phyloP scores from a whole-genome alignment of 2,329 filamentous ascomycete genomes.

The Ceratocystis alfenasii region DNA sequence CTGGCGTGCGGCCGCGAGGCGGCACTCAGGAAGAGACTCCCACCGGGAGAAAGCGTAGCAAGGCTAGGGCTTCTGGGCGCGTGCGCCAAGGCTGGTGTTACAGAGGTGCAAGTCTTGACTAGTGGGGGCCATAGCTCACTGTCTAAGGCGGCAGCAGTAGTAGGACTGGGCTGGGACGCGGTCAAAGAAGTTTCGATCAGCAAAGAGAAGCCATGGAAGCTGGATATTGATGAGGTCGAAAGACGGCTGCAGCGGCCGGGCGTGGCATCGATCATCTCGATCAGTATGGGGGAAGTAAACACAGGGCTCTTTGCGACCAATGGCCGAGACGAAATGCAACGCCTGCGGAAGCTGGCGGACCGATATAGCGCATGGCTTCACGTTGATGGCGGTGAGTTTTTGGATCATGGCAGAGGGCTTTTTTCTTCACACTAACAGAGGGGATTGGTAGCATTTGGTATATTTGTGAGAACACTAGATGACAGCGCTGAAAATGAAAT shows the following conservation, averaged over 20 bases:
- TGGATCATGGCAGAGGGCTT: background rate
- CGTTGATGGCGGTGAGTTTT: conserved; percentile 56
- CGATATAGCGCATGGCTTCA: conserved; percentile 73
- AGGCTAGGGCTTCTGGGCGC: conserved; percentile 59
- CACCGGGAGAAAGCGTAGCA: conserved; percentile 40
- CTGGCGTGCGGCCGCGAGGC: conserved; percentile 54
- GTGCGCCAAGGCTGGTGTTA: conserved; percentile 50
- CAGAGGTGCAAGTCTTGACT: conserved; percentile 63
- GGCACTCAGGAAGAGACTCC: conserved; percentile 36
- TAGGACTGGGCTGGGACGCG: conserved; percentile 61
- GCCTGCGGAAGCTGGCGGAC: conserved; percentile 58
- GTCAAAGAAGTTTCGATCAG: conserved; percentile 49
- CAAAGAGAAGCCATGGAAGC: conserved; percentile 45
- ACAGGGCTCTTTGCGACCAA: conserved; percentile 64
- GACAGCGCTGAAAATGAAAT: conserved; percentile 42
- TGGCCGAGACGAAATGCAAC: conserved; percentile 46
- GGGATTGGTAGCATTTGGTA: conserved; percentile 55
- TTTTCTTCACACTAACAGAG: background rate
- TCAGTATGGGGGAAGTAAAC: conserved; percentile 87
- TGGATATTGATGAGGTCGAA: conserved; percentile 58
- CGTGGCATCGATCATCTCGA: conserved; percentile 59
- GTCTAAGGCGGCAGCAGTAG: conserved; percentile 67
- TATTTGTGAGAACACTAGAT: conserved; percentile 60
- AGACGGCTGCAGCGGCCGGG: conserved; percentile 40
- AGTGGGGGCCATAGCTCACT: conserved; percentile 76